phyloP scores from a whole-genome alignment of 345 rosid genomes.

The Erucastrum elatum region DNA sequence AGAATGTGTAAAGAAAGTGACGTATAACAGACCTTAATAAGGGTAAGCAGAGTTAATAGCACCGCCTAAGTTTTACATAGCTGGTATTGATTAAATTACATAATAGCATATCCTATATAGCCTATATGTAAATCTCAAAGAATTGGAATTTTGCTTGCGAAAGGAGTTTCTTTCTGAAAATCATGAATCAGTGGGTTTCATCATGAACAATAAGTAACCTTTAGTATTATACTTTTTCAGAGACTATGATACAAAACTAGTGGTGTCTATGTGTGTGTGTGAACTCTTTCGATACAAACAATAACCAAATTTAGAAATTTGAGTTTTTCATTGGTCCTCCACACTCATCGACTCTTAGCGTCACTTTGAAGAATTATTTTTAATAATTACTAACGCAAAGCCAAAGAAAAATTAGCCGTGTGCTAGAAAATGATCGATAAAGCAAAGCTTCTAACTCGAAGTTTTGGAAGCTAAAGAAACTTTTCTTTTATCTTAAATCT shows the following conservation, averaged over 20 bases:
- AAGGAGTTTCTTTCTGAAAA: not conserved
- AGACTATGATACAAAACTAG: constrained; percentile 29
- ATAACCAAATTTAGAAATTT: not conserved
- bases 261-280: constrained; percentile 10
- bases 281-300: not conserved
- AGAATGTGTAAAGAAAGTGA: constrained; percentile 19
- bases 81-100: not conserved
- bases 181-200: constrained; percentile 17
- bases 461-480: constrained; percentile 15
- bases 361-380: constrained; percentile 11
- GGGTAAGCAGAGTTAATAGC: constrained; percentile 15
- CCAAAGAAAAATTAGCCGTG: constrained; percentile 27
- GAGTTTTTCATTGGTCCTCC: not conserved
- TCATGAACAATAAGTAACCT: constrained; percentile 22
- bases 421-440: constrained; percentile 27
- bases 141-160: constrained; percentile 7
- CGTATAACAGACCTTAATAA: constrained; percentile 9
- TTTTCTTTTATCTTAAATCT: not conserved
- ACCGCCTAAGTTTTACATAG: constrained; percentile 3
- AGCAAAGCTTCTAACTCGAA: constrained; percentile 38
- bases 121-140: not conserved
- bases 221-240: constrained; percentile 18
- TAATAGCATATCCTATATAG: constrained; percentile 9
- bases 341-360: constrained; percentile 19
- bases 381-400: not conserved